Evolutionary conservation across 768 basidiomycete genomes (phyloP).

Genomic region (Calocybe gangraenosa): DNA sequence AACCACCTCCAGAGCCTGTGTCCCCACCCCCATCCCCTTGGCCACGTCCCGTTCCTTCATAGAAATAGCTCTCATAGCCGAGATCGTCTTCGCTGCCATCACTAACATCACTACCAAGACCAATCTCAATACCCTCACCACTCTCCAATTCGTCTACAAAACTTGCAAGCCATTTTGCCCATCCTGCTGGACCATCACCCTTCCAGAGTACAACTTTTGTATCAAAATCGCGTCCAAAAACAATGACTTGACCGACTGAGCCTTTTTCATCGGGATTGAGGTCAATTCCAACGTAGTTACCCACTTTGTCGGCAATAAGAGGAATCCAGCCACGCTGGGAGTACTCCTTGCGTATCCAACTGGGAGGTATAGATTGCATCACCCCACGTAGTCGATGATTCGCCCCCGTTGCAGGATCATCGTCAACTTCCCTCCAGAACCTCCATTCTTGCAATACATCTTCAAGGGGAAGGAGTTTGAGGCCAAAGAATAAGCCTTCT

Average conservation of each 20-base stretch:
- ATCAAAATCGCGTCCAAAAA: constrained; percentile 99
- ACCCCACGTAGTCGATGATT: constrained; percentile 65
- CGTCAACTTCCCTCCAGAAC: constrained; percentile 94
- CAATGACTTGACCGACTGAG: constrained; percentile 86
- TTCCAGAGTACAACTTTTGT: constrained; percentile 93
- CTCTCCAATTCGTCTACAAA: constrained; percentile 92
- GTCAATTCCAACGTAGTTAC: constrained; percentile 96
- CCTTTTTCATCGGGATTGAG: constrained; percentile 81
- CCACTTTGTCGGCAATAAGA: constrained; percentile 86
- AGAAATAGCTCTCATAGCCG: constrained; percentile 86
- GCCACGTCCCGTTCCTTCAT: constrained; percentile 72
- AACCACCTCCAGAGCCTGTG: constrained; percentile 59
- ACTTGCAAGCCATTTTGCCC: constrained; percentile 90
- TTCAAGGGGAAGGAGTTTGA: constrained; percentile 89
- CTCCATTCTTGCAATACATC: constrained; percentile 93
- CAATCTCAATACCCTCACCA: constrained; percentile 86
- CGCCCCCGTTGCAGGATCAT: constrained; percentile 80
- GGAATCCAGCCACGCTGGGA: constrained; percentile 97
- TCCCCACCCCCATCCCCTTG: constrained; percentile 79
- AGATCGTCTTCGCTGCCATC: constrained; percentile 80
- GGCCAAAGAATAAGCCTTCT: constrained; percentile 93
- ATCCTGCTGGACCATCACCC: constrained; percentile 87
- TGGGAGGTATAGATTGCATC: constrained; percentile 88
- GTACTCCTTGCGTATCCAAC: constrained; percentile 87
- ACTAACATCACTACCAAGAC: constrained; percentile 47